Evolutionary conservation across 164 flowering plant genomes (phyloP), one percentile per base, ranked within the genome.

Genomic region (Vitis rupestris): DNA sequence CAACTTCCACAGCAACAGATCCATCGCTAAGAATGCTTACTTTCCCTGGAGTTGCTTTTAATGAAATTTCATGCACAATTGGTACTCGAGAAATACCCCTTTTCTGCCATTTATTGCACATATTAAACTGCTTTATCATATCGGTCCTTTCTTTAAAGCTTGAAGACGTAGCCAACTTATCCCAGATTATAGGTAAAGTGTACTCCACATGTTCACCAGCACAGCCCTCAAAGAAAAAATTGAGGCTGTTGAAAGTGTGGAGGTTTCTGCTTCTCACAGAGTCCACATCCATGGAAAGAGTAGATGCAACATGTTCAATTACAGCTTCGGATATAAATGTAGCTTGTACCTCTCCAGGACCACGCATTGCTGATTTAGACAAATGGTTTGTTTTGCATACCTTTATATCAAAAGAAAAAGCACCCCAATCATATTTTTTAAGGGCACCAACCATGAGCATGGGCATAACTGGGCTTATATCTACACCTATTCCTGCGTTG

Each of bases 341-440:
- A 52, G 79, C 95, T 70, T 94, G 97, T 4, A 87, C 87, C 56
- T 92, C 93, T 54, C 97, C 97, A 19, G 98, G 98, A 16, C 77
- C 94, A 57, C 98, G 82, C 98, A 94, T 88, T 44, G 95, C 86
- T 14, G 98, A 78, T 77, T 80, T 89, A 71, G 93, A 92, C 3
- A 82, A 55, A 64, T 65, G 87, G 77, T 94, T 90, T 48, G 97
- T 94, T 74, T 84, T 90, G 85, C 97, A 94, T 17, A 94, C 74
- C 77, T 92, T 92, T 57, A 92, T 75, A 63, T 94, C 95, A 77
- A 89, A 88, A 59, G 92, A 85, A 12, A 92, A 67, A 67, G 94
- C 87, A 63, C 98, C 97, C 97, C 97, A 94, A 69, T 94, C 77
- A 66, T 94, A 92, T 77, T 89, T 89, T 65, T 82, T 92, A 53